Evolutionary conservation across 2,329 filamentous ascomycete species (phyloP).

Genomic region (Nemania sp.): DNA sequence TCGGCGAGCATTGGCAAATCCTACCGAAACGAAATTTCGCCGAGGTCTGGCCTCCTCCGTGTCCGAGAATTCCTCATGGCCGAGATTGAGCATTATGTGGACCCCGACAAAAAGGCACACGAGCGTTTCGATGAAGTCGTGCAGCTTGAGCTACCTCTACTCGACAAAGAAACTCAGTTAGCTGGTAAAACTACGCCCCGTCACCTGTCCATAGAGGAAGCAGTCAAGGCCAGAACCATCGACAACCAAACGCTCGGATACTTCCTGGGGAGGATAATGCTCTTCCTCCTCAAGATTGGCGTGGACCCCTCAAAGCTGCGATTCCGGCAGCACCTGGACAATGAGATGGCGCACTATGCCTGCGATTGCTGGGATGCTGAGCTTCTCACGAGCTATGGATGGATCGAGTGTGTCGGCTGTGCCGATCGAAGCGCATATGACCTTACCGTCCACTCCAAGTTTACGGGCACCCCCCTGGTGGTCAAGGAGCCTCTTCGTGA

Average conservation of each 20-base stretch:
- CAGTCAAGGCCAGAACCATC: constrained; percentile 79
- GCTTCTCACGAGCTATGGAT: constrained; percentile 86
- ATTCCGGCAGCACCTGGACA: constrained; percentile 92
- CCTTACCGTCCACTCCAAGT: constrained; percentile 87
- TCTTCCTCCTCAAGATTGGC: constrained; percentile 87
- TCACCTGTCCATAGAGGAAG: constrained; percentile 80
- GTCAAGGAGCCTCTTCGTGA: constrained; percentile 81
- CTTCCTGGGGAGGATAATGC: constrained; percentile 90
- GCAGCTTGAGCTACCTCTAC: constrained; percentile 78
- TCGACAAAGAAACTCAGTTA: constrained; percentile 84
- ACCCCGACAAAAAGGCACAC: constrained; percentile 72
- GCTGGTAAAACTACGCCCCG: constrained; percentile 78
- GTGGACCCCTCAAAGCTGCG: constrained; percentile 85
- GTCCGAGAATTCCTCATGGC: constrained; percentile 73
- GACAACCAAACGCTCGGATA: constrained; percentile 98
- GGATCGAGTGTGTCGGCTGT: constrained; percentile 98
- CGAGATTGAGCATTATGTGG: constrained; percentile 44
- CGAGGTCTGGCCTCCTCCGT: constrained; percentile 65
- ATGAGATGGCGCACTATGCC: constrained; percentile 85
- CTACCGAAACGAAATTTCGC: constrained; percentile 72
- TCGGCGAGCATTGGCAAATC: constrained; percentile 72
- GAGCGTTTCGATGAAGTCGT: constrained; percentile 83
- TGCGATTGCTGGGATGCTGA: constrained; percentile 98
- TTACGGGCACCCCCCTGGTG: constrained; percentile 81
- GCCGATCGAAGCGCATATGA: constrained; percentile 96